Percentiles rank a stretch among this genome's conserved stretches.
These are phyloP conservation scores for Serendipita sp. DNA, from an alignment of 768 basidiomycete species.

Conservation along the genomic window DNA sequence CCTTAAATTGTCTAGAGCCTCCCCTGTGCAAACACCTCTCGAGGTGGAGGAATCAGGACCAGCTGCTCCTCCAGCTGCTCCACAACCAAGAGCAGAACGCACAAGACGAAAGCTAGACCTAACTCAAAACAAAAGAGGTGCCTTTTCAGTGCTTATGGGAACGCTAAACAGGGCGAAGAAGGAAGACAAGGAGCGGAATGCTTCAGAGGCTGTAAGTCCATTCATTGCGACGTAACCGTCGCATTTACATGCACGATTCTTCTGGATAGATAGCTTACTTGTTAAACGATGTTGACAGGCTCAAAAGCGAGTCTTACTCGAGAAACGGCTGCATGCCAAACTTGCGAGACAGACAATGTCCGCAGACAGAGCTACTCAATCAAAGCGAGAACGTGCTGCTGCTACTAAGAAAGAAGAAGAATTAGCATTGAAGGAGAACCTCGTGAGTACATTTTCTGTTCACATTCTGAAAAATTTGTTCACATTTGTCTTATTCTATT, in stretches of 20 bases:
- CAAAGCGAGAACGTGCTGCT: conserved; percentile 61
- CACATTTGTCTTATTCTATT: too few species aligned
- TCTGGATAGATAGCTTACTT: conserved; percentile 1
- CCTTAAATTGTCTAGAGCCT: background rate
- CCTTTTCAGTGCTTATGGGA: conserved; percentile 65
- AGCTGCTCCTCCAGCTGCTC: background rate
- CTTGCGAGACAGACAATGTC: conserved; percentile 72
- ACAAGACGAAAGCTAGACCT: conserved; percentile 1
- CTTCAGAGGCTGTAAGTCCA: conserved; percentile 59
- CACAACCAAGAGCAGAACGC: background rate
- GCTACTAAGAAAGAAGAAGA: conserved; percentile 75
- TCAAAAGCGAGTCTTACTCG: conserved; percentile 67
- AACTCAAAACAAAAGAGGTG: background rate
- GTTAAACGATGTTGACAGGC: conserved; percentile 32
- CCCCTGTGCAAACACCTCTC: background rate
- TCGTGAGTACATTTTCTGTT: conserved; percentile 31
- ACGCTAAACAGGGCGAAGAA: conserved; percentile 78
- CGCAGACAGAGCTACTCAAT: conserved; percentile 72
- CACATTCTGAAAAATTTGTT: background rate
- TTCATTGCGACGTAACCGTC: background rate
- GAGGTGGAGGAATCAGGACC: background rate
- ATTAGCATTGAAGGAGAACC: conserved; percentile 60
- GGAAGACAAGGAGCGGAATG: conserved; percentile 68
- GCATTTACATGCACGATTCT: background rate
- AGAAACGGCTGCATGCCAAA: conserved; percentile 73